Conservation (phyloP, 805 yeast species). For the Blastobotrys robertii region DNA sequence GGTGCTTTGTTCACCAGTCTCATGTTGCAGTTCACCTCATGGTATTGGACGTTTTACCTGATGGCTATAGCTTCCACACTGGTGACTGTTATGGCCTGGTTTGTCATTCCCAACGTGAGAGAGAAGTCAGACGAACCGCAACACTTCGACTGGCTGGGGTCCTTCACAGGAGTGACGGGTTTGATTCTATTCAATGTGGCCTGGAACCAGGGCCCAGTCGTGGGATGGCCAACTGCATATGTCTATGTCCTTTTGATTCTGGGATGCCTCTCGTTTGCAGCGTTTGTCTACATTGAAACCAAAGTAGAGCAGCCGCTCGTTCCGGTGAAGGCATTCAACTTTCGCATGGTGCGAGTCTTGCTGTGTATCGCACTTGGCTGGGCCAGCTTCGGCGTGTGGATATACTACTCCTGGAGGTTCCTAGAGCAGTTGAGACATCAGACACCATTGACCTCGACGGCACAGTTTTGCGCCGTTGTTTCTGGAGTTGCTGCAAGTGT, state of each 20-base stretch:
- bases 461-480: slow-evolving; percentile 36
- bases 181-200: slow-evolving; percentile 55
- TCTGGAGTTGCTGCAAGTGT: slow-evolving; percentile 50
- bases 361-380: slow-evolving; percentile 52
- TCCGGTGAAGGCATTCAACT: slow-evolving; percentile 40
- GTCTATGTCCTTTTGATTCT: slow-evolving; percentile 47
- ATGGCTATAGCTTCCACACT: slow-evolving; percentile 33
- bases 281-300: slow-evolving; percentile 43
- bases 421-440: slow-evolving; percentile 41
- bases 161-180: slow-evolving; percentile 47
- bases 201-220: slow-evolving; percentile 68
- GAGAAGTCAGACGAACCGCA: slow-evolving; percentile 3
- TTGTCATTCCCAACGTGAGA: slow-evolving; percentile 31
- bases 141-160: slow-evolving; percentile 44
- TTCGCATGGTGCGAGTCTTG: slow-evolving; percentile 40
- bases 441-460: slow-evolving; percentile 37
- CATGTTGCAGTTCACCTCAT: slow-evolving; percentile 36
- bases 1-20: slow-evolving; percentile 46
- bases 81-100: slow-evolving; percentile 27
- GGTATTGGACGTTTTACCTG: slow-evolving; percentile 55
- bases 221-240: slow-evolving; percentile 55
- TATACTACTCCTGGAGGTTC: slow-evolving; percentile 51
- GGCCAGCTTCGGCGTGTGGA: slow-evolving; percentile 71
- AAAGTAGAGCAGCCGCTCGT: slow-evolving; percentile 40
- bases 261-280: slow-evolving; percentile 35